Percentiles rank a stretch among this genome's conserved stretches.
phyloP scores from a whole-genome alignment of 495 filamentous ascomycete species.

The Margaritispora aquatica region DNA sequence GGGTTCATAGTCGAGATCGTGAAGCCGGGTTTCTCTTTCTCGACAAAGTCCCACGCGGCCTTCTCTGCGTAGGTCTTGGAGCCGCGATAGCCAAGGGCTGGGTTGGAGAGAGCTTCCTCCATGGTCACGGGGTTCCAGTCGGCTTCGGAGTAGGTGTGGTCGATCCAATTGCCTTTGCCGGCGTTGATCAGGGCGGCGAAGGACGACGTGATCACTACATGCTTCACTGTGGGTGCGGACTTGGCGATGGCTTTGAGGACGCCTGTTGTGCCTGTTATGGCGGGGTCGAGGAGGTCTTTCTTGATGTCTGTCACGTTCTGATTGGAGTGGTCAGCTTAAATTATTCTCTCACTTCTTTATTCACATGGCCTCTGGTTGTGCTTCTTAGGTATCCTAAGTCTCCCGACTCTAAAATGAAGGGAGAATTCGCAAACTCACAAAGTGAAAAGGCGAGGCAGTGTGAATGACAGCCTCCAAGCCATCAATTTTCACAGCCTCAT shows the following conservation, averaged over 20 bases:
- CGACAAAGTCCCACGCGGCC: constrained; percentile 77
- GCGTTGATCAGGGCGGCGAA: constrained; percentile 55
- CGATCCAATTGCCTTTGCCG: constrained; percentile 35
- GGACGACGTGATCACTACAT: constrained; percentile 79
- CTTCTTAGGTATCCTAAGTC: background rate
- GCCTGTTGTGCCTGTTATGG: constrained; percentile 76
- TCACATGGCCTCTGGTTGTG: background rate
- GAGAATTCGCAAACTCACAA: background rate
- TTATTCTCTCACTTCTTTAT: too few species aligned
- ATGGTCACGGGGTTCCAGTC: constrained; percentile 82
- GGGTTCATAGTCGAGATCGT: constrained; percentile 62
- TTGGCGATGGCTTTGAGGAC: constrained; percentile 72
- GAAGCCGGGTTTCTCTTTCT: constrained; percentile 74
- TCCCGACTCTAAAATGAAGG: background rate
- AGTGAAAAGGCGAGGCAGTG: constrained; percentile 76
- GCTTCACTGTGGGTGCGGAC: constrained; percentile 68
- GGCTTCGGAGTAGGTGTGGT: constrained; percentile 59
- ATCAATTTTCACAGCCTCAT: constrained; percentile 63
- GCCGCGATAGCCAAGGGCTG: constrained; percentile 58
- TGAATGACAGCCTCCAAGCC: constrained; percentile 84
- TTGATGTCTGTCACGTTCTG: constrained; percentile 56
- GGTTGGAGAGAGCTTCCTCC: constrained; percentile 53
- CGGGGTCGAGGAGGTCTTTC: constrained; percentile 79
- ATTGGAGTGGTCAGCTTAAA: background rate
- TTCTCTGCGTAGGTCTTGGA: constrained; percentile 51